phyloP scores from a whole-genome alignment of 495 filamentous ascomycete genomes.

The Evansstolkia leycettana region DNA sequence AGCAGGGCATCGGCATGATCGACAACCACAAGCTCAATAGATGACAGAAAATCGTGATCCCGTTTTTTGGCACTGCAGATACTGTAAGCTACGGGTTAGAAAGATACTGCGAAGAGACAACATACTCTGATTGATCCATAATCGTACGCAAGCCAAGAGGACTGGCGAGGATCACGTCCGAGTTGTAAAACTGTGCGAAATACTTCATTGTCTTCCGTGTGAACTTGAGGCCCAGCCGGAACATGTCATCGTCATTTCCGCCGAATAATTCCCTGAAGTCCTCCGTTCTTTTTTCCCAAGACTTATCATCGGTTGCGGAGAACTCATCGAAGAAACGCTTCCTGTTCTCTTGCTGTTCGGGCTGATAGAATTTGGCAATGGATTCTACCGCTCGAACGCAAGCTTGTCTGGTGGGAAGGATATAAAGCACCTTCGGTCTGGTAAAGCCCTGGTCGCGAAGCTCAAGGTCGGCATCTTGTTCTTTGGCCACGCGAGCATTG shows the following conservation, averaged over 20 bases:
- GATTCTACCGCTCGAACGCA: slow-evolving; percentile 65
- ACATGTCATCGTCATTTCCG: slow-evolving; percentile 95
- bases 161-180: slow-evolving; percentile 85
- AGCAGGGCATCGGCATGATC: slow-evolving; percentile 89
- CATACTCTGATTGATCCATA: slow-evolving; percentile 57
- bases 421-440: slow-evolving; percentile 78
- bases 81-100: background rate
- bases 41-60: slow-evolving; percentile 86
- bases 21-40: slow-evolving; percentile 77
- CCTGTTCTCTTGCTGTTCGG: slow-evolving; percentile 88
- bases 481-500: slow-evolving; percentile 58
- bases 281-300: slow-evolving; percentile 59
- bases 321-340: slow-evolving; percentile 83
- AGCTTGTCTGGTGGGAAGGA: slow-evolving; percentile 76
- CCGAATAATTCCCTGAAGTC: slow-evolving; percentile 86
- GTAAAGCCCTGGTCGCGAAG: slow-evolving; percentile 93
- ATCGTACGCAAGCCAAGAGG: slow-evolving; percentile 83
- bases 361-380: slow-evolving; percentile 58
- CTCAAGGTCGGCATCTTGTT: slow-evolving; percentile 54
- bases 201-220: slow-evolving; percentile 91
- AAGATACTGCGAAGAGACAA: background rate
- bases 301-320: slow-evolving; percentile 48
- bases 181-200: slow-evolving; percentile 91
- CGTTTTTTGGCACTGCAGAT: slow-evolving; percentile 49
- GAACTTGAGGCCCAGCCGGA: slow-evolving; percentile 86